Percentiles rank a stretch among this genome's conserved stretches.
phyloP scores from a whole-genome alignment of 441 rosid genomes.

The Dalechampia spathulata region DNA sequence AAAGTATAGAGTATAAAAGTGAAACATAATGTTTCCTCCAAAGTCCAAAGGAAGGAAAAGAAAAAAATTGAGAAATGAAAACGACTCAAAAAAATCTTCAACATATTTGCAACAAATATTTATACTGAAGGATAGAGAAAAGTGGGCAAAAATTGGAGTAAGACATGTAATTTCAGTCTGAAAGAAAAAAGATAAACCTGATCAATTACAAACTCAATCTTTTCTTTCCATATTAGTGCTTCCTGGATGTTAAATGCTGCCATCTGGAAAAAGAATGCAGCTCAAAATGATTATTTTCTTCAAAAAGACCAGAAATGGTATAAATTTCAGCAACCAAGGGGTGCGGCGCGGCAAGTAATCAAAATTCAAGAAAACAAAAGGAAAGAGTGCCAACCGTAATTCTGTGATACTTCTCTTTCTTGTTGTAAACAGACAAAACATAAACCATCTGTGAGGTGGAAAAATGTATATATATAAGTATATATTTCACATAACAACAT shows the following conservation, averaged over 20 bases:
- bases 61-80: too few species aligned
- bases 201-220: conserved; percentile 84
- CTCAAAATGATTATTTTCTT: too few species aligned
- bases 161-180: too few species aligned
- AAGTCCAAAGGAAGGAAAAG: too few species aligned
- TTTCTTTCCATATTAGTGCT: conserved; percentile 91
- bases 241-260: conserved; percentile 99
- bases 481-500: too few species aligned
- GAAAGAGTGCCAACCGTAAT: conserved; percentile 55
- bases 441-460: conserved; percentile 80
- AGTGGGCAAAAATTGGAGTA: too few species aligned
- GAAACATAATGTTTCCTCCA: too few species aligned
- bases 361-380: conserved; percentile 3
- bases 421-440: conserved; percentile 86
- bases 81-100: too few species aligned
- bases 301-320: neutral
- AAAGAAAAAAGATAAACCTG: conserved; percentile 70
- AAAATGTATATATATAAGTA: neutral
- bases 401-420: conserved; percentile 84
- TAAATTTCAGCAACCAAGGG: neutral
- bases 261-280: conserved; percentile 67
- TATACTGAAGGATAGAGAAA: too few species aligned
- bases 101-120: too few species aligned
- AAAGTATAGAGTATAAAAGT: too few species aligned
- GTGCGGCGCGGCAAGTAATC: too few species aligned